Evolutionary conservation across 202 grass and related monocot genomes (phyloP).

Genomic region (Alloteropsis angusta): DNA sequence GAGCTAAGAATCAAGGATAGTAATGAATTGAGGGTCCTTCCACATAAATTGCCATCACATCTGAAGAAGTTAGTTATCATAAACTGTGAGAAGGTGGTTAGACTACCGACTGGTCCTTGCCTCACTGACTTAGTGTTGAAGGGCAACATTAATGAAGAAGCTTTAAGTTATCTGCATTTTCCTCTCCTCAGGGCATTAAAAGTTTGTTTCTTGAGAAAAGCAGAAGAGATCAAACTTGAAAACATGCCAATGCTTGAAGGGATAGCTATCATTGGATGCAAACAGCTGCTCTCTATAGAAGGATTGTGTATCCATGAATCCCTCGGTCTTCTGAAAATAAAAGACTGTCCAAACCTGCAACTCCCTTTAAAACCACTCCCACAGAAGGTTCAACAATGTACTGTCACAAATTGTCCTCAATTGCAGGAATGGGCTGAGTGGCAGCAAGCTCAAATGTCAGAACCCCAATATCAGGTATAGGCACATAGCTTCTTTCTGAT

Average conservation of each 20-base stretch:
- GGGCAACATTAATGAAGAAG: not conserved
- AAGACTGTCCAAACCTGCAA: not conserved
- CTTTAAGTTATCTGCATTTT: slow-evolving; percentile 1
- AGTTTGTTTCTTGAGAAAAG: not conserved
- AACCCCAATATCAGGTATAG: not conserved
- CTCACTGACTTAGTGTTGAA: slow-evolving; percentile 22
- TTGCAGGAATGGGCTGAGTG: slow-evolving; percentile 13
- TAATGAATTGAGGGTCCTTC: slow-evolving; percentile 7
- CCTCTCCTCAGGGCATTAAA: slow-evolving; percentile 4
- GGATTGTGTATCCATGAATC: not conserved
- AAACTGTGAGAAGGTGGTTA: not conserved
- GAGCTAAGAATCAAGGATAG: not conserved
- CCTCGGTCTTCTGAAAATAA: not conserved
- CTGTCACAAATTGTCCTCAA: slow-evolving; percentile 1
- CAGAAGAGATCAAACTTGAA: not conserved
- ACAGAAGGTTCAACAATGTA: not conserved
- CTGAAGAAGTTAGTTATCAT: slow-evolving; percentile 4
- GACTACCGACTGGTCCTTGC: not conserved
- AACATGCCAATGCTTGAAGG: not conserved
- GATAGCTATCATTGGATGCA: not conserved
- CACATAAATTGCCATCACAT: not conserved
- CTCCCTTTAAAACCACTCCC: not conserved
- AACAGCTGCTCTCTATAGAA: not conserved
- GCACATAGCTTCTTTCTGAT: not conserved
- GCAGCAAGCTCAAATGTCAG: slow-evolving; percentile 8